Base-by-base conservation (phyloP, 2,329 filamentous ascomycete species). In the Dothistroma septosporum region DNA sequence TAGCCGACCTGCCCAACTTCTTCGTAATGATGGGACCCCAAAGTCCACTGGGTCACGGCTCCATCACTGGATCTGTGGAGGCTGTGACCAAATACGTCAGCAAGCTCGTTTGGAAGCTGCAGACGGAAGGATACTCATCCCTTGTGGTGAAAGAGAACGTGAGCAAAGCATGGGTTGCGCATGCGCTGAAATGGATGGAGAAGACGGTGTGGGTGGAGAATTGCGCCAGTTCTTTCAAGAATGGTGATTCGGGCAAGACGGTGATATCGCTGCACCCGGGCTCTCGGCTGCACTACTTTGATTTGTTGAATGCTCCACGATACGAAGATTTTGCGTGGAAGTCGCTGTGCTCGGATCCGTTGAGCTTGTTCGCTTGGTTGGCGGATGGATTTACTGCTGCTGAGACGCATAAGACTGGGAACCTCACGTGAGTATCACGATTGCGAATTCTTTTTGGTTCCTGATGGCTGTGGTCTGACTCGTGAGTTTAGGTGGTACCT, bases 1-100 rank as follows among this genome's bases (percentile, higher is more conserved):
- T 65, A 0, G 63, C 65, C 7, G 65, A 62, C 5, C 67, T 72
- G 44, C 70, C 71, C 4, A 72, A 72, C 55, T 68, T 68, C 54
- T 72, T 69, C 62, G 65, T 62, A 19, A 58, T 61, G 54, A 66
- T 62, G 49, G 64, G 64, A 12, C 64, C 64, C 12, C 37, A 44
- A 44, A 44, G 37, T 44, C 37, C 37, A 2, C 19, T 44, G 37
- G 37, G 37, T 4, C 37, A 44, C 8, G 37, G 37, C 14, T 44
- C 37, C 37, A 44, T 44, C 7, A 44, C 37, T 7, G 37, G 37
- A 2, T 44, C 37, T 14, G 37, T 44, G 14, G 37, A 44, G 8
- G 14, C 12, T 7, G 37, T 44, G 37, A 14, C 37, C 14, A 44
- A 19, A 19, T 7, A 44, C 37, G 19, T 44, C 19, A 19, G 37